phyloP scores from a whole-genome alignment of 2,329 filamentous ascomycete species.

The Alternaria panax region DNA sequence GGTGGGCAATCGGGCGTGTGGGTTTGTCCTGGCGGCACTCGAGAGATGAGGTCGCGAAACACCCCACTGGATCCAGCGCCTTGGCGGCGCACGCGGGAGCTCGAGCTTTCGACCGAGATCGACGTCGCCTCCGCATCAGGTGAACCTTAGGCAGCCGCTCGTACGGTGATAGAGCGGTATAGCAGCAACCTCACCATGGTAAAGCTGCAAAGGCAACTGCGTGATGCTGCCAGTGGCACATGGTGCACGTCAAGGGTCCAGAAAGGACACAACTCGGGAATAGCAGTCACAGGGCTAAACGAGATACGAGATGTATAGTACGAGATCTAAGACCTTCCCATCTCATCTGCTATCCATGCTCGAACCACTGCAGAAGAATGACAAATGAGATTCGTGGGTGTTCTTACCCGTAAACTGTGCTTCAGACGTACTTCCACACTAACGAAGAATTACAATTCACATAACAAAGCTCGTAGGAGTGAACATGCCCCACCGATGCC shows the following conservation, averaged over 20 bases:
- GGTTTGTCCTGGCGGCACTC: conserved; percentile 27
- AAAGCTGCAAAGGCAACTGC: not conserved
- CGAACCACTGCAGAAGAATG: conserved; percentile 15
- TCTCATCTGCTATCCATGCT: conserved; percentile 6
- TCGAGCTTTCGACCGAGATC: conserved; percentile 33
- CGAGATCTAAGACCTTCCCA: conserved; percentile 8
- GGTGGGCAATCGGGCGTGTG: conserved; percentile 26
- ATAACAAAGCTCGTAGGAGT: conserved; percentile 14
- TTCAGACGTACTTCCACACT: conserved; percentile 1
- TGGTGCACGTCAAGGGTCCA: not conserved
- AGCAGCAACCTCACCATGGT: not conserved
- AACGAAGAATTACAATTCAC: conserved; percentile 14
- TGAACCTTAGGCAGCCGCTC: conserved; percentile 16
- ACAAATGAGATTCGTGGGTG: conserved; percentile 44
- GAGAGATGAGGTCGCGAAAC: conserved; percentile 35
- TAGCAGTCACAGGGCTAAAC: not conserved
- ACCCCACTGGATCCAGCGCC: conserved; percentile 36
- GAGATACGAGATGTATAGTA: conserved; percentile 1
- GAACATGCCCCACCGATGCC: conserved; percentile 7
- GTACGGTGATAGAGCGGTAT: conserved; percentile 1
- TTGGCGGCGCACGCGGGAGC: conserved; percentile 38
- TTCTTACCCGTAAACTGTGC: conserved; percentile 15
- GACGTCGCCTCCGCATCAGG: conserved; percentile 23
- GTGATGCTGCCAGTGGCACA: not conserved
- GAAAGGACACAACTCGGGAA: not conserved